Percentiles rank a stretch among this genome's conserved stretches.
Evolutionary conservation across 106 monocot species (phyloP).

Genomic region (Iris macrosiphon): DNA sequence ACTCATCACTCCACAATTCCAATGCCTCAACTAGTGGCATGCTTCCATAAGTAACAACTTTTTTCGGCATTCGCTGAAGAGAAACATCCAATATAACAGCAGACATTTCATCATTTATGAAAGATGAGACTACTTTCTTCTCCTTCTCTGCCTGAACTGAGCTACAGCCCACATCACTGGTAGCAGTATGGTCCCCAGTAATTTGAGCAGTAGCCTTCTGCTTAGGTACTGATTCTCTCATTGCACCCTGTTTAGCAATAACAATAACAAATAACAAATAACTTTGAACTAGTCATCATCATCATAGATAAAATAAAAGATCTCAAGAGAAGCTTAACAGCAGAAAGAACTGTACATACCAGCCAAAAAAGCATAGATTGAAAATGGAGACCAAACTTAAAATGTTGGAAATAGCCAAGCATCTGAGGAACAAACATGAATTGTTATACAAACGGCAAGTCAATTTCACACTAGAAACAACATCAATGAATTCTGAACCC

Average conservation of each 20-base stretch:
- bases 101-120: conserved; percentile 67
- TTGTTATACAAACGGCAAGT: too few species aligned
- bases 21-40: conserved; percentile 17
- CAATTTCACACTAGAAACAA: too few species aligned
- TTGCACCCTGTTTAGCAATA: too few species aligned
- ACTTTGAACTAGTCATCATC: too few species aligned
- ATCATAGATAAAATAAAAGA: too few species aligned
- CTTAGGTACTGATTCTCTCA: too few species aligned
- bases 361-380: conserved; percentile 90
- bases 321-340: too few species aligned
- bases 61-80: conserved; percentile 88
- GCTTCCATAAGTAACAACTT: conserved; percentile 18
- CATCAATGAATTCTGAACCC: too few species aligned
- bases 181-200: conserved; percentile 25
- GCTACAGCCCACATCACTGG: conserved; percentile 7
- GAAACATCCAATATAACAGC: conserved; percentile 69
- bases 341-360: too few species aligned
- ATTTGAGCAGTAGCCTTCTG: conserved; percentile 29
- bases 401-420: conserved; percentile 90
- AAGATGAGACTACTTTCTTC: conserved; percentile 39
- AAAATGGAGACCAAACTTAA: conserved; percentile 79
- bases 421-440: too few species aligned
- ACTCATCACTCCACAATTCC: conserved; percentile 91
- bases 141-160: conserved; percentile 36
- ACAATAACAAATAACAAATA: too few species aligned